Evolutionary conservation across 2,329 filamentous ascomycete species (phyloP).

Genomic region (Aspergillus sp.): DNA sequence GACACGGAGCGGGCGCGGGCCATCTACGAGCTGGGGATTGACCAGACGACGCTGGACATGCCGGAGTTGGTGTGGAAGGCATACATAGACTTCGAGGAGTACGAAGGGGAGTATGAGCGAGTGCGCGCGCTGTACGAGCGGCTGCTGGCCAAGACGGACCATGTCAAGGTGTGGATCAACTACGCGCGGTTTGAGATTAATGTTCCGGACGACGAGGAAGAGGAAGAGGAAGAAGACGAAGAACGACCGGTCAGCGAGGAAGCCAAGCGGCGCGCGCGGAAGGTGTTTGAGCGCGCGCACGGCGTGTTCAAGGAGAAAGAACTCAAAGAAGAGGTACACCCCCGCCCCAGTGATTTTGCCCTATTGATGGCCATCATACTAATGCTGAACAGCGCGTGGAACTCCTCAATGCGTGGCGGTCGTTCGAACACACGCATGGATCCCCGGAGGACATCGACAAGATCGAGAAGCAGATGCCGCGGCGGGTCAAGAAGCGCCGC

Average conservation of each 20-base stretch:
- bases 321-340: constrained; percentile 69
- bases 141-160: constrained; percentile 86
- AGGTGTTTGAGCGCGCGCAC: constrained; percentile 77
- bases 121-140: constrained; percentile 81
- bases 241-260: constrained; percentile 63
- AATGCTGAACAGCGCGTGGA: constrained; percentile 58
- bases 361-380: constrained; percentile 15
- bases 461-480: constrained; percentile 88
- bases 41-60: constrained; percentile 83
- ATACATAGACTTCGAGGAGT: constrained; percentile 97
- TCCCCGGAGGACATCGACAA: constrained; percentile 64
- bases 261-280: constrained; percentile 73
- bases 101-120: constrained; percentile 81
- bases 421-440: constrained; percentile 84
- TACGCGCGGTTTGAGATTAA: constrained; percentile 98
- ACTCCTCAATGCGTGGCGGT: constrained; percentile 83
- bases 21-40: constrained; percentile 85
- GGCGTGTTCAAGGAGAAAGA: constrained; percentile 81
- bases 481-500: constrained; percentile 83
- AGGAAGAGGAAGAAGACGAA: constrained; percentile 55
- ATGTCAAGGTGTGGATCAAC: constrained; percentile 98
- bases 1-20: constrained; percentile 79
- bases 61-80: constrained; percentile 95
- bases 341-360: constrained; percentile 1
- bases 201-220: constrained; percentile 64